Conservation (phyloP, 768 basidiomycete genomes). For the Leccinum incarnatum region DNA sequence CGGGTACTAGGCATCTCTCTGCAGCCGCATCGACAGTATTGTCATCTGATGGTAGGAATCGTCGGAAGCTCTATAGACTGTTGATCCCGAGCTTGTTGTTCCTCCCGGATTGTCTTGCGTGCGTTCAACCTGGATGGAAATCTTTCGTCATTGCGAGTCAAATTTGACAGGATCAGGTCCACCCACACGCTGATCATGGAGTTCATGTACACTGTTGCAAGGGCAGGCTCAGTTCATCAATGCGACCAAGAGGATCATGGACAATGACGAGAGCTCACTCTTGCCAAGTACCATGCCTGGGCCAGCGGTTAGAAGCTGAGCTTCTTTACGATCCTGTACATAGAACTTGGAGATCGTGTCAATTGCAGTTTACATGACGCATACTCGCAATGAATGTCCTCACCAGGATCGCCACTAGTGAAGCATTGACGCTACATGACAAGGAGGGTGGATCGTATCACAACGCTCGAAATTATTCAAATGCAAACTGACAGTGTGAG, state of each 20-base stretch:
- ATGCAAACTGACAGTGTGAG: conserved; percentile 13
- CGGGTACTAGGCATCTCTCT: too few species aligned
- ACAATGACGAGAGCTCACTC: conserved; percentile 6
- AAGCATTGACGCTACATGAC: conserved; percentile 7
- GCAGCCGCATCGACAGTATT: not conserved
- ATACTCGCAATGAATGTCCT: not conserved
- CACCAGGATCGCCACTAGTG: conserved; percentile 11
- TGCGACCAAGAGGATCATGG: not conserved
- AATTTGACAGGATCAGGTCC: not conserved
- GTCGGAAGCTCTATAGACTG: not conserved
- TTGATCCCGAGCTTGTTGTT: not conserved
- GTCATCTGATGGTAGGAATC: not conserved
- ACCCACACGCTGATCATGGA: conserved; percentile 27
- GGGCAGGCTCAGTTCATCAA: not conserved
- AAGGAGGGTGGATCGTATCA: not conserved
- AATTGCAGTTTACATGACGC: not conserved
- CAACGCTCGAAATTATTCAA: not conserved
- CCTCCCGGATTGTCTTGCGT: conserved; percentile 19
- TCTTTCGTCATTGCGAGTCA: not conserved
- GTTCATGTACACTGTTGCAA: conserved; percentile 19
- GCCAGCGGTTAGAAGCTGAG: conserved; percentile 4
- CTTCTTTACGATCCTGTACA: conserved; percentile 1
- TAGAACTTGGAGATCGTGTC: conserved; percentile 12
- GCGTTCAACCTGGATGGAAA: conserved; percentile 13
- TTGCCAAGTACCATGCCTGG: conserved; percentile 19